Conservation (phyloP, 352 stramenopile genomes). For the Phytophthora chlamydospora region DNA sequence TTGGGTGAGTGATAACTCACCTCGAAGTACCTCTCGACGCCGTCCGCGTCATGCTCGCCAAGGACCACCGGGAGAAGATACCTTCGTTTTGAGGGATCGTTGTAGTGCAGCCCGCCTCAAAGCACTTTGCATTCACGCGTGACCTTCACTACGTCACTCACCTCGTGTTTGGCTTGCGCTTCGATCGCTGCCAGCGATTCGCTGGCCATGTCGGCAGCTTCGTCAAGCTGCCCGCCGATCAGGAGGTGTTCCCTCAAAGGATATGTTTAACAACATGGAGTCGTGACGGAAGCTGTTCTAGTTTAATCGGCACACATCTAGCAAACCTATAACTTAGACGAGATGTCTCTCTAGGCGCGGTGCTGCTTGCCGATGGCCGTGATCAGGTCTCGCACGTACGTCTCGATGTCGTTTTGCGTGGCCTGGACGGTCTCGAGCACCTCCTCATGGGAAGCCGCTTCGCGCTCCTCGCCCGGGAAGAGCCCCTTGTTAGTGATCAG, state of each 20-base stretch:
- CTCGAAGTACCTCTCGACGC: no score
- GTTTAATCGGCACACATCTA: slow-evolving; percentile 10
- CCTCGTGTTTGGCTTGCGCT: no score
- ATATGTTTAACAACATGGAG: neutral
- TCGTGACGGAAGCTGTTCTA: neutral
- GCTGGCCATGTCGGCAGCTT: neutral
- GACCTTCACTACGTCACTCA: neutral
- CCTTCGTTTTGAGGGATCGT: no score
- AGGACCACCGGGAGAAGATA: neutral
- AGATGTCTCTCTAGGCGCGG: slow-evolving; percentile 13
- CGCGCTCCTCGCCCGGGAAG: slow-evolving; percentile 80
- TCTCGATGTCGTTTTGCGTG: slow-evolving; percentile 61
- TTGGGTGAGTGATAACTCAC: no score
- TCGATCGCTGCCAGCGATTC: no score
- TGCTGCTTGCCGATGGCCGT: slow-evolving; percentile 33
- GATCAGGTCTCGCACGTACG: slow-evolving; percentile 49
- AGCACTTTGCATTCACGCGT: neutral
- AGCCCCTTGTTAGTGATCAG: slow-evolving; percentile 96
- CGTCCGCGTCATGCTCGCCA: no score
- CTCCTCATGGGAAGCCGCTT: slow-evolving; percentile 92
- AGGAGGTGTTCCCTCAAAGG: neutral
- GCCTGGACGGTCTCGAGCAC: slow-evolving; percentile 90
- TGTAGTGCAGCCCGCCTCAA: neutral
- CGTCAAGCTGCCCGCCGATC: neutral
- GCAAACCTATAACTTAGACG: slow-evolving; percentile 27